Evolutionary conservation across 805 yeast genomes (phyloP).

Genomic region (Candida pseudofarinosa): DNA sequence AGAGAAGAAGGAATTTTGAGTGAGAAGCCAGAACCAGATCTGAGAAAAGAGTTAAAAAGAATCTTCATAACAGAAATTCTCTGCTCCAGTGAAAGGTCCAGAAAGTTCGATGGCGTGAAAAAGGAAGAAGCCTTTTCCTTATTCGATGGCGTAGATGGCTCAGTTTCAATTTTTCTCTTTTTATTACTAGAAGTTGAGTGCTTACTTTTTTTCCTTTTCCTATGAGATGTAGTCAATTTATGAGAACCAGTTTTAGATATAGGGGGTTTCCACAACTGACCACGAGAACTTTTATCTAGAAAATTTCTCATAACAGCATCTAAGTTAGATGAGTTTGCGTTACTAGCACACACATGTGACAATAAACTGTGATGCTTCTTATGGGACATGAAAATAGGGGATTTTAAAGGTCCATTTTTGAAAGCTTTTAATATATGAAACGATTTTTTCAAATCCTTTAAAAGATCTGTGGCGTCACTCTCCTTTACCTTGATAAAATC

Average conservation of each 20-base stretch:
- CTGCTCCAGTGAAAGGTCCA: conserved; percentile 7
- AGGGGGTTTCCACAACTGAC: conserved; percentile 7
- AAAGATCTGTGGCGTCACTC: neutral
- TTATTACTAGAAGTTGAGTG: neutral
- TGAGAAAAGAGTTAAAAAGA: conserved; percentile 17
- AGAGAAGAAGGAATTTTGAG: neutral
- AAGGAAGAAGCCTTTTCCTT: neutral
- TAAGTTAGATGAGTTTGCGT: conserved; percentile 4
- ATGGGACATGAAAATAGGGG: conserved; percentile 5
- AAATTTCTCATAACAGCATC: conserved; percentile 11
- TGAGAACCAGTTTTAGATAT: neutral
- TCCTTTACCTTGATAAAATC: neutral
- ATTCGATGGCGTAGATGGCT: neutral
- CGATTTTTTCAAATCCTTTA: neutral
- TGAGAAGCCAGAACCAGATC: conserved; percentile 20
- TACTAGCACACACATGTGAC: neutral
- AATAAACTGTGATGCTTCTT: conserved; percentile 2
- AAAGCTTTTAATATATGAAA: neutral
- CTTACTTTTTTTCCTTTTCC: neutral
- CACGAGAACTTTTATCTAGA: conserved; percentile 7
- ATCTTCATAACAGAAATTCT: conserved; percentile 16
- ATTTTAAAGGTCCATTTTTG: conserved; percentile 1
- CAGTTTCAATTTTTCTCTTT: neutral
- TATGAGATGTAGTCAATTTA: neutral
- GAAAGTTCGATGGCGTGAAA: neutral